phyloP scores from a whole-genome alignment of 1,284 basidiomycete species.

The Puccinia sorghi region DNA sequence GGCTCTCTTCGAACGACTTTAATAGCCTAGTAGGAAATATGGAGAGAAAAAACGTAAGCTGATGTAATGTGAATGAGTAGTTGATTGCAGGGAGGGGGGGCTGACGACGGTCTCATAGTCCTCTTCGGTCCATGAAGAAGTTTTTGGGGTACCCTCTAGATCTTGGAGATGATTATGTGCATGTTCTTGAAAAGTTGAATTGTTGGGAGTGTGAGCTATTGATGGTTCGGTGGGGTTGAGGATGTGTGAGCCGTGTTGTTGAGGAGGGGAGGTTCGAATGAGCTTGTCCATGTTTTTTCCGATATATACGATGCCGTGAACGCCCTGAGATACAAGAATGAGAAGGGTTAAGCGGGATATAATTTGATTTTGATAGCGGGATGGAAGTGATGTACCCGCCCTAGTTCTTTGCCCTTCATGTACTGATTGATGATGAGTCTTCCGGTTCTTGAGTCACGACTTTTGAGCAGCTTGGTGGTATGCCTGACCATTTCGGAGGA shows the following conservation, averaged over 20 bases:
- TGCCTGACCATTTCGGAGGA: constrained; percentile 36
- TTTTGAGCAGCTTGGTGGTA: constrained; percentile 49
- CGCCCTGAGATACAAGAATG: constrained; percentile 12
- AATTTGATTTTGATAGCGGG: background rate
- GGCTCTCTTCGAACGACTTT: constrained; percentile 49
- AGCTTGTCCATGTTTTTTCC: constrained; percentile 50
- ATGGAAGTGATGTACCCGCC: constrained; percentile 17
- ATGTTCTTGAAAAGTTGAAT: background rate
- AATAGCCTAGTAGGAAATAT: constrained; percentile 17
- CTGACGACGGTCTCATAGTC: constrained; percentile 49
- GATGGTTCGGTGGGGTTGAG: background rate
- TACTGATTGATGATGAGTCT: constrained; percentile 50
- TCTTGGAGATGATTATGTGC: background rate
- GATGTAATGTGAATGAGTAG: background rate
- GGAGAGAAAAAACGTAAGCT: no score
- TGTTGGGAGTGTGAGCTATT: no score
- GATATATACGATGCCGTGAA: constrained; percentile 50
- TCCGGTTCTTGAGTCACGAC: constrained; percentile 45
- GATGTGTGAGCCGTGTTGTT: background rate
- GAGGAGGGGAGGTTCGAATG: constrained; percentile 31
- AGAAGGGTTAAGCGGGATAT: background rate
- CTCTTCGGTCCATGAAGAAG: constrained; percentile 18
- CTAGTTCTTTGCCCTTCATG: constrained; percentile 50
- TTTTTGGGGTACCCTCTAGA: background rate
- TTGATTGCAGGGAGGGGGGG: background rate